phyloP scores from a whole-genome alignment of 129 eudicot genomes.

The Kitagawia praeruptora region DNA sequence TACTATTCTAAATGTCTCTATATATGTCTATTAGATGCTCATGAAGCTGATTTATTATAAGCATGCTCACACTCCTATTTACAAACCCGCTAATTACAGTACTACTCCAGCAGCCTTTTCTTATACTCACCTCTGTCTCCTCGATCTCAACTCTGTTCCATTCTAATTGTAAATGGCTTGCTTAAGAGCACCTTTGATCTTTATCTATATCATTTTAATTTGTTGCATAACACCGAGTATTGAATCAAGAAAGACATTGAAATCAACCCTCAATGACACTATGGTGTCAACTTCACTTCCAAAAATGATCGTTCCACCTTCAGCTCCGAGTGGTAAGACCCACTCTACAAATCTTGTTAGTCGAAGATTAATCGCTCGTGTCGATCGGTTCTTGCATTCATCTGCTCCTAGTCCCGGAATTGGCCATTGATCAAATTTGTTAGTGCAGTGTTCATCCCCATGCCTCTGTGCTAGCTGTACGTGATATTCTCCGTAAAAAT shows the following conservation, averaged over 20 bases:
- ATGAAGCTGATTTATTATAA: neutral
- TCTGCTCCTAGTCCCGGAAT: neutral
- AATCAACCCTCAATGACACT: neutral
- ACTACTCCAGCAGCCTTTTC: neutral
- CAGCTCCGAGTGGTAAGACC: neutral
- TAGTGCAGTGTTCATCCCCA: neutral
- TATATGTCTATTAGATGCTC: neutral
- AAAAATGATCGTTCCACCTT: neutral
- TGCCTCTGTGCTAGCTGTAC: neutral
- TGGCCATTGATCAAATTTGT: slow-evolving; percentile 4
- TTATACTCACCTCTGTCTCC: neutral
- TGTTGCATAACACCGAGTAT: neutral
- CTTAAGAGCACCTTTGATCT: neutral
- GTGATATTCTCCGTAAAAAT: neutral
- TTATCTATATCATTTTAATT: neutral
- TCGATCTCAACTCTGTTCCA: neutral
- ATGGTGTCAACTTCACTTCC: slow-evolving; percentile 1
- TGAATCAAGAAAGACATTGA: neutral
- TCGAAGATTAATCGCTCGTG: neutral
- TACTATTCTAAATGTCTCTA: neutral
- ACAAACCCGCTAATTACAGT: neutral
- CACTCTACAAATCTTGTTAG: neutral
- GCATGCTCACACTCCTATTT: neutral
- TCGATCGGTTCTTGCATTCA: neutral
- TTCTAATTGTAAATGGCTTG: neutral